Percentiles rank a stretch among this genome's conserved stretches.
These are phyloP conservation scores for Fusarium citri DNA, from an alignment of 2,329 filamentous ascomycete genomes.

Conservation along the genomic window DNA sequence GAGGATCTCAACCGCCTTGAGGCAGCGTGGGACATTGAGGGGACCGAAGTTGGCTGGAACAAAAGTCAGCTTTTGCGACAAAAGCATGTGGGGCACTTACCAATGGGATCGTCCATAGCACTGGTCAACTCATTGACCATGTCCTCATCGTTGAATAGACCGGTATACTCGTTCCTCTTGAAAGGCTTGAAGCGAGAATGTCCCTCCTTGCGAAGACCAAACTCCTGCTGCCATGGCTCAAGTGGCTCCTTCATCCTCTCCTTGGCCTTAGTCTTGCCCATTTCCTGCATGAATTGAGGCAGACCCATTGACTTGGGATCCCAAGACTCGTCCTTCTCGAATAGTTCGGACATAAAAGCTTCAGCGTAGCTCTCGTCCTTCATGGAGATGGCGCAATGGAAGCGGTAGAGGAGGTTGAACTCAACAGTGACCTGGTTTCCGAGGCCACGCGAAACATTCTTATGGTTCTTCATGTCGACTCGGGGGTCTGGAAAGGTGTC, in stretches of 20 bases:
- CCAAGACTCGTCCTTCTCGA: slow-evolving; percentile 13
- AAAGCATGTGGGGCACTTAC: background rate
- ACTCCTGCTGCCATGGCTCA: slow-evolving; percentile 4
- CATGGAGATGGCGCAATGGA: slow-evolving; percentile 48
- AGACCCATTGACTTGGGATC: slow-evolving; percentile 1
- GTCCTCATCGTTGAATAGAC: slow-evolving; percentile 18
- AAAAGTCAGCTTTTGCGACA: background rate
- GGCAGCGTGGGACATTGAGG: slow-evolving; percentile 66
- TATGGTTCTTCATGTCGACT: slow-evolving; percentile 11
- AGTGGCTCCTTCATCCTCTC: background rate
- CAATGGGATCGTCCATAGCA: slow-evolving; percentile 62
- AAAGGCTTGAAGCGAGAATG: slow-evolving; percentile 3
- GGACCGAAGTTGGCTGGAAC: slow-evolving; percentile 56
- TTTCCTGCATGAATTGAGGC: slow-evolving; percentile 1
- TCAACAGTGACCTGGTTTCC: slow-evolving; percentile 52
- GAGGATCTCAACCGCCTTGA: slow-evolving; percentile 68
- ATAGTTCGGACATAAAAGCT: slow-evolving; percentile 34
- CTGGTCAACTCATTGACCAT: slow-evolving; percentile 53
- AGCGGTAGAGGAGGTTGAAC: slow-evolving; percentile 53
- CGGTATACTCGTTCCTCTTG: slow-evolving; percentile 22
- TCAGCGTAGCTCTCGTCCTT: slow-evolving; percentile 49
- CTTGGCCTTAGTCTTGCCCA: background rate
- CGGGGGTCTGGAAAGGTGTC: background rate
- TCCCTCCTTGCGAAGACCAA: background rate
- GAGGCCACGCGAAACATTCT: slow-evolving; percentile 46